Conservation (phyloP, 305 asterid genomes). For the Fraxinus velutina region DNA sequence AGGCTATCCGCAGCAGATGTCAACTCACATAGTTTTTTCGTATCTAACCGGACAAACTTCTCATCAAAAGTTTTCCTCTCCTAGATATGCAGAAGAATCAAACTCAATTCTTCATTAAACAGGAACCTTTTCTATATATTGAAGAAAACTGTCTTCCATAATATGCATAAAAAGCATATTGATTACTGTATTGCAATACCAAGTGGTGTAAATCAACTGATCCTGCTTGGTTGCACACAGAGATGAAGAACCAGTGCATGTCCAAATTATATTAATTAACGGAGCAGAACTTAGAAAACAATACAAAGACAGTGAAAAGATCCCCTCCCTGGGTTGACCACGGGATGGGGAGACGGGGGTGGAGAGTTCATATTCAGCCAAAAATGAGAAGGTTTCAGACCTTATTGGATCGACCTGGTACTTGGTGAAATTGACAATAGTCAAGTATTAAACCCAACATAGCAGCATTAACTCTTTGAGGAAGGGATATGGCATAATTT, state of each 20-base stretch:
- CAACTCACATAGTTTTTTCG: constrained; percentile 47
- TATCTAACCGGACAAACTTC: constrained; percentile 44
- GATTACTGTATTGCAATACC: background rate
- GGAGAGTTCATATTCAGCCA: background rate
- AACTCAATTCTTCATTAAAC: background rate
- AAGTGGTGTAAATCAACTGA: background rate
- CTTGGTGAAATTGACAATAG: constrained; percentile 52
- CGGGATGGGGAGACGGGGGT: background rate
- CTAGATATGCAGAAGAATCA: constrained; percentile 18
- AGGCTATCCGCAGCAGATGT: constrained; percentile 55
- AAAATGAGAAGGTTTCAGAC: constrained; percentile 15
- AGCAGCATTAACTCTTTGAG: constrained; percentile 45
- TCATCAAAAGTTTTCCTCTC: constrained; percentile 46
- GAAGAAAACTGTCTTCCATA: background rate
- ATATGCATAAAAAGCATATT: background rate
- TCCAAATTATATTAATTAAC: background rate
- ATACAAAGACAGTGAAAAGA: background rate
- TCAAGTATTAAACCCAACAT: constrained; percentile 42
- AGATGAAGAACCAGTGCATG: background rate
- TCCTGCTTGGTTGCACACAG: background rate
- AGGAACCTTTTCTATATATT: background rate
- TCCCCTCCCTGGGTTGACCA: background rate
- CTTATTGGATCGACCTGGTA: constrained; percentile 51
- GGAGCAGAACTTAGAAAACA: background rate
- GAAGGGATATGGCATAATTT: constrained; percentile 45